Evolutionary conservation across 2,329 filamentous ascomycete genomes (phyloP), one percentile per base, ranked within the genome.

Genomic region (Pezicula radicicola): DNA sequence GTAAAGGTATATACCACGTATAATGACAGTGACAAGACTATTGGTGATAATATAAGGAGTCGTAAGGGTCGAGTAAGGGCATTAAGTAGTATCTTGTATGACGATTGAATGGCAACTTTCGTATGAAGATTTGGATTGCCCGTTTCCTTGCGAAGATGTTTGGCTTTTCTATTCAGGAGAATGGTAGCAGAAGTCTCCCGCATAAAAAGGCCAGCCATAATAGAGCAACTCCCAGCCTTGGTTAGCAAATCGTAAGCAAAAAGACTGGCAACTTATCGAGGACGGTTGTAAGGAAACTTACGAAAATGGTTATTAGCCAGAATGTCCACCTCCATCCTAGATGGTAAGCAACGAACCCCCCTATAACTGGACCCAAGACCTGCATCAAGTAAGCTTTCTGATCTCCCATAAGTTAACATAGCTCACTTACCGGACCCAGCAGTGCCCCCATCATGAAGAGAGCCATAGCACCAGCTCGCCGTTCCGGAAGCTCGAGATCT

Each of bases 401-500:
- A 3, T 67, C 69, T 21, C 72, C 63, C n/a, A n/a, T n/a, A 0
- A 71, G 71, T 1, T 80, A 59, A 51, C 75, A 80, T 0, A 75
- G 77, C 8, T 78, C 78, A 30, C 73, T 72, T 2, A 81, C 67
- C 3, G 71, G 72, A 0, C 70, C 75, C 41, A 73, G 37, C 2
- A 57, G 64, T 2, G 72, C 71, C 4, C 67, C 67, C 13, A 64
- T 50, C 21, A 65, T 63, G 12, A 72, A 78, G 9, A 62, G 68
- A 2, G 76, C 73, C 80, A 86, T 84, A 47, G 79, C 79, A 3
- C 71, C 68, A 13, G 78, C 82, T 36, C 83, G 75, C 57, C 80
- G 73, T 60, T 83, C 78, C 44, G 77, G 75, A 0, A 65, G 61
- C 28, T 87, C 75, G 67, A 88, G 75, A 63, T 89, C 86, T 33